A percentile compares a stretch with the other conserved stretches of the same genome.
phyloP scores from a whole-genome alignment of 208 protist genomes.

The Trypanosoma boissoni region DNA sequence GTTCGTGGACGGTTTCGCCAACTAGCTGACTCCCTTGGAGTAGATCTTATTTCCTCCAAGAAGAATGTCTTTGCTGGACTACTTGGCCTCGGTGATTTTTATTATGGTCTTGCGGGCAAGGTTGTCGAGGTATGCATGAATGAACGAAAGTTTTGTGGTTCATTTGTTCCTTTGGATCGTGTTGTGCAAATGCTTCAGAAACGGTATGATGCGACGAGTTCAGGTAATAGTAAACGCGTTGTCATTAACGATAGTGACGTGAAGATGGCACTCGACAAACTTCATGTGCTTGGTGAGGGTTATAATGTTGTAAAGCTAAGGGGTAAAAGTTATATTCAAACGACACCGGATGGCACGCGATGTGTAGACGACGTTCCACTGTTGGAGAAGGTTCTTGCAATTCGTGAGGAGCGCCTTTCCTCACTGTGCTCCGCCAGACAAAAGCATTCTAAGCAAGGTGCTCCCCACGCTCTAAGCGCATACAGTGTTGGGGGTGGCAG shows the following conservation, averaged over 20 bases:
- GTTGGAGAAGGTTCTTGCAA: conserved; percentile 49
- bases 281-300: conserved; percentile 66
- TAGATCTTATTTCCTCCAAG: conserved; percentile 85
- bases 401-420: conserved; percentile 46
- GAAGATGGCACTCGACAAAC: conserved; percentile 62
- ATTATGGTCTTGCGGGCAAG: conserved; percentile 78
- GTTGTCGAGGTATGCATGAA: conserved; percentile 82
- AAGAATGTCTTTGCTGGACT: conserved; percentile 81
- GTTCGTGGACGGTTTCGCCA: conserved; percentile 85
- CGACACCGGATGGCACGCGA: conserved; percentile 58
- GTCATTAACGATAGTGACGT: conserved; percentile 68
- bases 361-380: conserved; percentile 61
- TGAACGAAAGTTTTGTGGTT: conserved; percentile 82
- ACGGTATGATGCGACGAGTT: conserved; percentile 37
- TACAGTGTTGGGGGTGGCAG: not conserved
- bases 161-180: conserved; percentile 69
- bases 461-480: not conserved
- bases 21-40: conserved; percentile 81
- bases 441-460: no score
- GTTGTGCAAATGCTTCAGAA: conserved; percentile 60
- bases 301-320: conserved; percentile 74
- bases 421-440: no score
- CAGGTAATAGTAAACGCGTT: conserved; percentile 24
- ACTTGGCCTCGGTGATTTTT: conserved; percentile 82
- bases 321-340: conserved; percentile 78